Conservation (phyloP, 805 yeast genomes). For the Cyberlindnera meyerae region DNA sequence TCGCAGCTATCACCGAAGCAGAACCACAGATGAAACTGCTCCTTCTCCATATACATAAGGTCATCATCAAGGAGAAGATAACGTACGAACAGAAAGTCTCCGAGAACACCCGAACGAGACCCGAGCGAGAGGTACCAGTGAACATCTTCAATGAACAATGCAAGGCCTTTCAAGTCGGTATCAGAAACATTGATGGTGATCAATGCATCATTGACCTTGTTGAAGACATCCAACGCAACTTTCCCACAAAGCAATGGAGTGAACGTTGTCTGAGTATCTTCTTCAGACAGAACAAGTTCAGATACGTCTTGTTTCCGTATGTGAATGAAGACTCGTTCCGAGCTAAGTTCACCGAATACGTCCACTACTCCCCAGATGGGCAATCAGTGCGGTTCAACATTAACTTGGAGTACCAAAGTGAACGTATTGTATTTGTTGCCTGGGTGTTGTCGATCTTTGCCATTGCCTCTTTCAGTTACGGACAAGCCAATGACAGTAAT, state of each 20-base stretch:
- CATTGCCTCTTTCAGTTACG: slow-evolving; percentile 7
- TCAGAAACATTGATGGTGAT: slow-evolving; percentile 7
- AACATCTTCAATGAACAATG: slow-evolving; percentile 8
- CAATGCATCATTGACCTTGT: slow-evolving; percentile 4
- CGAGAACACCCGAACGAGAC: neutral
- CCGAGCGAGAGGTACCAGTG: slow-evolving; percentile 5
- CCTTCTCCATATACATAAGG: slow-evolving; percentile 11
- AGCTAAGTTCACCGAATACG: neutral
- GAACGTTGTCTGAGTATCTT: slow-evolving; percentile 3
- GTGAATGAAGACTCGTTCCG: slow-evolving; percentile 9
- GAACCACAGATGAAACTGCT: slow-evolving; percentile 15
- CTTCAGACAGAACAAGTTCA: slow-evolving; percentile 10
- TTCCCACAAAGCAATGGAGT: slow-evolving; percentile 4
- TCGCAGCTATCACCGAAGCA: slow-evolving; percentile 14
- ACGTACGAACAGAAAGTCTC: slow-evolving; percentile 3
- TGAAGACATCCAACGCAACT: slow-evolving; percentile 8
- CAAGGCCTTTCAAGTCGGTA: slow-evolving; percentile 9
- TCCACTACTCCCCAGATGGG: slow-evolving; percentile 6
- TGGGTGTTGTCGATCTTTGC: slow-evolving; percentile 8
- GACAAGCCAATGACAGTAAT: slow-evolving; percentile 4
- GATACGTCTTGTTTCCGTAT: slow-evolving; percentile 13
- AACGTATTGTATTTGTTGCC: slow-evolving; percentile 9
- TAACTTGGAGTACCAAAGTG: slow-evolving; percentile 1
- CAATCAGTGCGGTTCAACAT: slow-evolving; percentile 4
- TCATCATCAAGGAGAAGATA: slow-evolving; percentile 10